These are phyloP conservation scores for Annulohypoxylon maeteangense DNA, from an alignment of 495 filamentous ascomycete species.

Conservation along the genomic window DNA sequence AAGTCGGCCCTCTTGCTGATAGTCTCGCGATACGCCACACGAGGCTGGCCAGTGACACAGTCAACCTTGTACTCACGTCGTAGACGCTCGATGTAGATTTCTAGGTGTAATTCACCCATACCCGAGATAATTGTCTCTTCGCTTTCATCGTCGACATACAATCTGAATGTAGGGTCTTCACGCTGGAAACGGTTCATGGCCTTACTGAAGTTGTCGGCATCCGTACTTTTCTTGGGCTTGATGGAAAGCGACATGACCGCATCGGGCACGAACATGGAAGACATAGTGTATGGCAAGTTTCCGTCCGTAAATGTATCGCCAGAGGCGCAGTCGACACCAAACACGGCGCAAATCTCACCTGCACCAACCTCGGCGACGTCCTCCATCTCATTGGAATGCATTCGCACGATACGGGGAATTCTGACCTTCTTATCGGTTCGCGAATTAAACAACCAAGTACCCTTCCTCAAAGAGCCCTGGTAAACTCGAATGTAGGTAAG, in stretches of 20 bases:
- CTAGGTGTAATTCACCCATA: constrained; percentile 97
- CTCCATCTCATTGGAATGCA: constrained; percentile 99
- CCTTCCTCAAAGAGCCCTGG: constrained; percentile 90
- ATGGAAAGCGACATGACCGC: constrained; percentile 98
- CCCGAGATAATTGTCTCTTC: constrained; percentile 97
- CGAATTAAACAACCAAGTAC: constrained; percentile 90
- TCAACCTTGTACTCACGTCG: constrained; percentile 96
- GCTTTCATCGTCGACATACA: constrained; percentile 88
- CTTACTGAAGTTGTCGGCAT: constrained; percentile 94
- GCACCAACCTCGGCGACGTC: constrained; percentile 91
- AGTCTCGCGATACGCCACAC: constrained; percentile 98
- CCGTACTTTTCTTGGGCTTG: constrained; percentile 93
- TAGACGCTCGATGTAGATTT: constrained; percentile 99
- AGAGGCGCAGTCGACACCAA: constrained; percentile 97
- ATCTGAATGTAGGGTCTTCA: constrained; percentile 97
- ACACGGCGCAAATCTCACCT: constrained; percentile 98
- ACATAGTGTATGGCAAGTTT: constrained; percentile 91
- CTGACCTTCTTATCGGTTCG: constrained; percentile 95
- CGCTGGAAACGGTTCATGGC: constrained; percentile 99
- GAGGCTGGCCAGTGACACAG: constrained; percentile 93
- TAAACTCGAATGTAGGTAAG: constrained; percentile 99
- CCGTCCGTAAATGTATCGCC: constrained; percentile 99
- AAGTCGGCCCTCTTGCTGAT: constrained; percentile 80
- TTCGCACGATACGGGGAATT: constrained; percentile 95
- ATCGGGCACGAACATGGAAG: constrained; percentile 98